These are phyloP conservation scores for Penicillium flavigenum DNA, from an alignment of 495 filamentous ascomycete species.

Conservation along the genomic window DNA sequence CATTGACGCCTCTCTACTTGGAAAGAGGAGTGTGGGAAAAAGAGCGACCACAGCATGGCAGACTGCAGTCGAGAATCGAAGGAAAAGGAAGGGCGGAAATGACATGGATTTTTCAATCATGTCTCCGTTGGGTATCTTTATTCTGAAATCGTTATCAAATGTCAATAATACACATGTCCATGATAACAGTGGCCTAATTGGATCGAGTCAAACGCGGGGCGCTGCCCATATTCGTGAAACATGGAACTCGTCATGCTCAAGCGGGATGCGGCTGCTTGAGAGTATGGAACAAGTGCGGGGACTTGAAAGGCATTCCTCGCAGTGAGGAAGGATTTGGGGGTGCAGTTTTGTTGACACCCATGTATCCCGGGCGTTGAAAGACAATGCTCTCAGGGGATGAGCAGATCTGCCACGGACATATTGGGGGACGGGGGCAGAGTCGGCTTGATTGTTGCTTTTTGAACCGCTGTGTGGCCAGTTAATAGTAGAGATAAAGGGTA, in stretches of 20 bases:
- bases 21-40: neutral
- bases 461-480: neutral
- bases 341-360: neutral
- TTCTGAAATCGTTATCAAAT: slow-evolving; percentile 9
- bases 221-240: neutral
- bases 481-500: neutral
- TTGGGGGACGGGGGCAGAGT: neutral
- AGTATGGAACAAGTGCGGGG: neutral
- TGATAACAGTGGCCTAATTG: neutral
- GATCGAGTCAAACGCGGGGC: neutral
- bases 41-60: neutral
- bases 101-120: slow-evolving; percentile 4
- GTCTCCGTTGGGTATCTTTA: slow-evolving; percentile 15
- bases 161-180: slow-evolving; percentile 4
- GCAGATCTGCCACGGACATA: neutral
- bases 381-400: neutral
- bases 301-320: slow-evolving; percentile 3
- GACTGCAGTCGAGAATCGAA: neutral
- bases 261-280: neutral
- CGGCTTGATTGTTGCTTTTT: neutral
- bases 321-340: neutral
- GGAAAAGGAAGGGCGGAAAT: neutral
- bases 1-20: neutral
- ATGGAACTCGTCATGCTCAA: neutral
- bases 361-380: neutral